These are phyloP conservation scores for Spiraea crenata DNA, from an alignment of 331 rosid genomes.

Conservation along the genomic window DNA sequence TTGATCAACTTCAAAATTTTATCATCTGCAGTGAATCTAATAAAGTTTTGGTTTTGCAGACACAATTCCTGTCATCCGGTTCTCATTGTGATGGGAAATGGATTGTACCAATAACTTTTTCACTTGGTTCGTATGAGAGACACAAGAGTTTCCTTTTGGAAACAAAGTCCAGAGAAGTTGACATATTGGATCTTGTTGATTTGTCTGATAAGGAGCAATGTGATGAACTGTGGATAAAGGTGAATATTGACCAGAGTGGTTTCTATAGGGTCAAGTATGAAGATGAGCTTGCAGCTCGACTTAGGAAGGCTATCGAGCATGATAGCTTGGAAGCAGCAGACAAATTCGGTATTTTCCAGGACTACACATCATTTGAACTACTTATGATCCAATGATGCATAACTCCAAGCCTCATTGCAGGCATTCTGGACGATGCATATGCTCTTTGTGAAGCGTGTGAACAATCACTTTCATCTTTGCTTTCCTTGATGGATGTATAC, in stretches of 20 bases:
- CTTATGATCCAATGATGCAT: background rate
- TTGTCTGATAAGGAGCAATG: slow-evolving; percentile 22
- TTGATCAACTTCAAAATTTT: slow-evolving; percentile 6
- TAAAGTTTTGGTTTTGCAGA: slow-evolving; percentile 43
- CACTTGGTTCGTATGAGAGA: slow-evolving; percentile 56
- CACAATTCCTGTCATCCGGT: slow-evolving; percentile 67
- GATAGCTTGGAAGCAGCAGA: slow-evolving; percentile 56
- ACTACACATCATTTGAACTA: background rate
- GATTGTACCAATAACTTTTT: slow-evolving; percentile 69
- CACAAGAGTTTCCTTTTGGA: slow-evolving; percentile 58
- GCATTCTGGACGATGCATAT: slow-evolving; percentile 67
- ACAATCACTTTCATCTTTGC: slow-evolving; percentile 49
- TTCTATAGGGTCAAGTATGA: slow-evolving; percentile 81
- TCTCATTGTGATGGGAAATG: slow-evolving; percentile 60
- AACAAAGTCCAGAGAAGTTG: slow-evolving; percentile 38
- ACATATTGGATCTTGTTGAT: slow-evolving; percentile 38
- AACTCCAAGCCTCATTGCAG: slow-evolving; percentile 33
- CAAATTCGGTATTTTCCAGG: slow-evolving; percentile 48
- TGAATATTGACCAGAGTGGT: slow-evolving; percentile 69
- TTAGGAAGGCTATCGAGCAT: slow-evolving; percentile 58
- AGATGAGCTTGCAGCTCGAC: slow-evolving; percentile 56
- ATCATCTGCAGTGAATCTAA: slow-evolving; percentile 15
- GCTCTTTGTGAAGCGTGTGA: slow-evolving; percentile 73
- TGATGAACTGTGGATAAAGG: slow-evolving; percentile 59
- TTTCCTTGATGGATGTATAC: slow-evolving; percentile 68